phyloP scores from a whole-genome alignment of 495 filamentous ascomycete species.

The Xeromyces bisporus region DNA sequence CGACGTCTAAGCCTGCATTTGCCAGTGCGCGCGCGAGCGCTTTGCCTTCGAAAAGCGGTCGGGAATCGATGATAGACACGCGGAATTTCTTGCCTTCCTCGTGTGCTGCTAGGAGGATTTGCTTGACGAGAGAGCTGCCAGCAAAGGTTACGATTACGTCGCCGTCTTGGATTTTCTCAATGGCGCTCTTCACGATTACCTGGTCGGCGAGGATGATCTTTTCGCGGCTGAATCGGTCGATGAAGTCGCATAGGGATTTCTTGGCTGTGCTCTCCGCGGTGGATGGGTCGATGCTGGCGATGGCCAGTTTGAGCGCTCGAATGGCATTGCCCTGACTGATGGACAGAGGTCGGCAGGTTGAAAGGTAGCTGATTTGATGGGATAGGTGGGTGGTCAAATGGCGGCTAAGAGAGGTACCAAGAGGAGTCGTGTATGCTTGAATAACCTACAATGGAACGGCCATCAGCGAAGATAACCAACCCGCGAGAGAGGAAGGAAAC shows the following conservation, averaged over 20 bases:
- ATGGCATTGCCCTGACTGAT: constrained; percentile 94
- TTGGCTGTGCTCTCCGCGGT: constrained; percentile 66
- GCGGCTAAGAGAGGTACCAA: constrained; percentile 63
- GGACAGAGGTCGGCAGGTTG: constrained; percentile 78
- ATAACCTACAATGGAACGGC: constrained; percentile 45
- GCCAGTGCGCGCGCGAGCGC: constrained; percentile 52
- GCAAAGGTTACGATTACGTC: constrained; percentile 81
- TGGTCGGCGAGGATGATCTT: constrained; percentile 73
- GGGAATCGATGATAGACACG: constrained; percentile 71
- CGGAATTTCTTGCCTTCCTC: constrained; percentile 53
- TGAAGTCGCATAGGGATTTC: constrained; percentile 52
- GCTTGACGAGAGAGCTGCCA: constrained; percentile 71
- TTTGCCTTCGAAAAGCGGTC: constrained; percentile 67
- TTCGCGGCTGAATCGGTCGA: constrained; percentile 82
- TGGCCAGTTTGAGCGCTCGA: constrained; percentile 76
- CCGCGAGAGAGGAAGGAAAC: constrained; percentile 7
- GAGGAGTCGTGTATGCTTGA: constrained; percentile 75
- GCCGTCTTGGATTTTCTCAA: constrained; percentile 55
- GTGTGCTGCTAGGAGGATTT: constrained; percentile 56
- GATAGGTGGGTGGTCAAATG: constrained; percentile 89
- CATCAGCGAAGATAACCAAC: constrained; percentile 1
- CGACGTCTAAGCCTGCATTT: constrained; percentile 50
- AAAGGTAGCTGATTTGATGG: constrained; percentile 86
- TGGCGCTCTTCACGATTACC: constrained; percentile 61
- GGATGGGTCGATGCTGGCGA: constrained; percentile 70